Base-by-base conservation (phyloP, 164 flowering plant genomes). In the Cinnamomum micranthum region DNA sequence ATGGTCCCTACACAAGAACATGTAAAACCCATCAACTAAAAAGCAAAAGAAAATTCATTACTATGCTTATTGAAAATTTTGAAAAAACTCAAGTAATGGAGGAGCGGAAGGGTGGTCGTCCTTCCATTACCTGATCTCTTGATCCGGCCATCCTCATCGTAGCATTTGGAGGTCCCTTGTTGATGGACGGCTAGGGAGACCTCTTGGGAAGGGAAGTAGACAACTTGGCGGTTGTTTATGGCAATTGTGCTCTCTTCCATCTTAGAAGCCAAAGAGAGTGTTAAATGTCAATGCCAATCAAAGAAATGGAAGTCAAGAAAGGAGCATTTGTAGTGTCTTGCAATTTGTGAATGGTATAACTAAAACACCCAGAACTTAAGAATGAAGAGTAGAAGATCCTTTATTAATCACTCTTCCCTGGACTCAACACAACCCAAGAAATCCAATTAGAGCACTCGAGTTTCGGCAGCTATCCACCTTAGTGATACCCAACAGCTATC, bases 131-230 rank as follows among this genome's bases (percentile, higher is more conserved):
- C 89, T 2, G 87, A 83, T 73, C 89, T 72, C 60, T 83, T 85
- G 77, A 77, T 75, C 14, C 84, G 84, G 47, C 87, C 89, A 31
- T 86, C 89, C 28, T 86, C 89, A 20, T 85, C 89, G 63, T 76
- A 79, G 77, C 63, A 79, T 65, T 80, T 78, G 76, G 86, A 81
- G 10, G 75, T 41, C 62, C 68, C 41, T n/a, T 50, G 3, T 72
- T 84, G 76, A 65, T 79, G 60, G 60, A 55, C 60, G 60, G 17
- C 60, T 55, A 55, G n/a, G 60, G 60, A 3, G n/a, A 55, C 60
- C n/a, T 55, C 60, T 55, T 15, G 60, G 60, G 60, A 55, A 55
- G 60, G 47, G 11, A 41, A 9, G 47, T 41, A 6, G 47, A 41
- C 47, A 41, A 9, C 47, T 41, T 41, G 47, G 47, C 10, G 47